These are phyloP conservation scores for Sugiyamaella valdiviana DNA, from an alignment of 805 yeast genomes.

Conservation along the genomic window DNA sequence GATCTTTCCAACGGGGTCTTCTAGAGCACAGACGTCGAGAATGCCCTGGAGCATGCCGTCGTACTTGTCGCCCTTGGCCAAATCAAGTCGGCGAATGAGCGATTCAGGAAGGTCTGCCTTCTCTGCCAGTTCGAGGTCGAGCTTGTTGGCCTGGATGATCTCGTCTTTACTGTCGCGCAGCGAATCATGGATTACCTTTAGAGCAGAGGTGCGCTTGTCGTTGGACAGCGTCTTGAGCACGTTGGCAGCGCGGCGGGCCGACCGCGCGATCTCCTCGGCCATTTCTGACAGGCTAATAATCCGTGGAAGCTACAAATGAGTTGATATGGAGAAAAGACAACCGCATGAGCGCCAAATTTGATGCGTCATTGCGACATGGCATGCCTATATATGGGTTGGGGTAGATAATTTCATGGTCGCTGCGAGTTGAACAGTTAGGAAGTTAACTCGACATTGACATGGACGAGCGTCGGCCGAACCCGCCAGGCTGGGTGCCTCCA, in stretches of 20 bases:
- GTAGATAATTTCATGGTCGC: not conserved
- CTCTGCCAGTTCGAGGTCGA: constrained; percentile 68
- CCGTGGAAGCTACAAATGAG: not conserved
- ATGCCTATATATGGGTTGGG: not conserved
- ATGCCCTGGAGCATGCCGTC: constrained; percentile 94
- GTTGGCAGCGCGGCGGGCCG: constrained; percentile 79
- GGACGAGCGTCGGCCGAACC: constrained; percentile 21
- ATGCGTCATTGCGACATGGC: not conserved
- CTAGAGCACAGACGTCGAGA: constrained; percentile 78
- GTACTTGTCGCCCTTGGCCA: constrained; percentile 74
- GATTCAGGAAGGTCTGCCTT: constrained; percentile 59
- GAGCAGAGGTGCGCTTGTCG: constrained; percentile 65
- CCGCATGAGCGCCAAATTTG: not conserved
- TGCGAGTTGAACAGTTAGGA: not conserved
- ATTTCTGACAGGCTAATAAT: constrained; percentile 6
- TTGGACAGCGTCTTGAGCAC: constrained; percentile 70
- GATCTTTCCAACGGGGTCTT: constrained; percentile 88
- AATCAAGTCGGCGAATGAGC: constrained; percentile 75
- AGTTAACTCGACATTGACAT: not conserved
- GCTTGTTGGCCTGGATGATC: constrained; percentile 65
- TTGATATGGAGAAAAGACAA: too few relatives aligned
- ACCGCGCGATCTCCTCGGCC: constrained; percentile 72
- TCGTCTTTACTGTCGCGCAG: constrained; percentile 51
- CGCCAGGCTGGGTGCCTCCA: constrained; percentile 43
- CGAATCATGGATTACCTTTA: constrained; percentile 65